Conservation (phyloP, 1,139 yeast species). For the Geotrichum candidum region DNA sequence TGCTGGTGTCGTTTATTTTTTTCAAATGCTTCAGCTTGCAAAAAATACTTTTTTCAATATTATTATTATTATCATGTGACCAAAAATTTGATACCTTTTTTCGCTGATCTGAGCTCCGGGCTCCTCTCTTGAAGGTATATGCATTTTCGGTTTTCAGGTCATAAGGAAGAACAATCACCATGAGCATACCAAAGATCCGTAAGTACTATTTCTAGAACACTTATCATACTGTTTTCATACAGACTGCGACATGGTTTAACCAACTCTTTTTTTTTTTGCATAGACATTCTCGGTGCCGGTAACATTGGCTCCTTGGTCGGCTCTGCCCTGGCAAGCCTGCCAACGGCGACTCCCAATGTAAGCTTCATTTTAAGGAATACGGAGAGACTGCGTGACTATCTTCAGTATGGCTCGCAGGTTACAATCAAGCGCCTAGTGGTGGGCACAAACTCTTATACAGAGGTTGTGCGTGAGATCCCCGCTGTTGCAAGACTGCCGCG, state of each 20-base stretch:
- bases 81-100: background rate
- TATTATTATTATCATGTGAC: no score
- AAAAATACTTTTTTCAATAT: no score
- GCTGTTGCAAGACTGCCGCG: conserved; percentile 10
- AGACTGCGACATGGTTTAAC: background rate
- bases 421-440: conserved; percentile 21
- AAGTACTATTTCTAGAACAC: background rate
- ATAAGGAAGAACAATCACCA: background rate
- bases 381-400: conserved; percentile 39
- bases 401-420: conserved; percentile 38
- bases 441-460: conserved; percentile 12
- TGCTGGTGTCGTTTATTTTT: conserved; percentile 58
- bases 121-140: background rate
- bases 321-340: conserved; percentile 32
- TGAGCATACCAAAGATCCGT: background rate
- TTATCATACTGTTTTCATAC: background rate
- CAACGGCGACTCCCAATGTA: conserved; percentile 35
- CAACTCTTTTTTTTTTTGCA: background rate
- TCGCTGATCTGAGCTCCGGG: background rate
- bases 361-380: conserved; percentile 42
- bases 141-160: background rate
- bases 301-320: conserved; percentile 38
- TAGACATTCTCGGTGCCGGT: conserved; percentile 37
- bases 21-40: background rate
- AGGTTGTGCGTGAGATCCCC: conserved; percentile 13